Base-by-base conservation (phyloP, 2,329 filamentous ascomycete genomes). In the Fusarium buxicola region DNA sequence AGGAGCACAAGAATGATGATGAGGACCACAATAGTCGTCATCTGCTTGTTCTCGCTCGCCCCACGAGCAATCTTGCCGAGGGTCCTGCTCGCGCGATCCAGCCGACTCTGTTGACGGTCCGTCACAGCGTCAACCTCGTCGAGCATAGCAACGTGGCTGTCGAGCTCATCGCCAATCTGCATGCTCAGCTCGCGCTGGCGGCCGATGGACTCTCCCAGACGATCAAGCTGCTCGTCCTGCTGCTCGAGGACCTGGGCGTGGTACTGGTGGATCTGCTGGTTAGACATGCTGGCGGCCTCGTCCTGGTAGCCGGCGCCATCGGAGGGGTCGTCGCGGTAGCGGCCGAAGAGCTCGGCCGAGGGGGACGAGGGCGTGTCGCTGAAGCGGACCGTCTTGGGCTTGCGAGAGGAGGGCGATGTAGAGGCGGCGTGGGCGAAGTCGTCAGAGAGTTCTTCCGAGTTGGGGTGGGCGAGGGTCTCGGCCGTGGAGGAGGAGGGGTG, bases 101-200 rank as follows among this genome's bases (percentile, higher is more conserved):
- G 81, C 45, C 91, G 87, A 24, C 81, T 82, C 74, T 90, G 86
- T 78, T 98, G 94, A 55, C 94, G 82, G 74, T 97, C 93, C 8
- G 94, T 91, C 16, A 89, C 85, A 39, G 85, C 85, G 73, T 98
- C 95, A 39, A 96, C 88, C 70, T 97, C 94, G 74, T 97, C 94
- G 27, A 99, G 82, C 82, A 99, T 82, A 68, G 90, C 84, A 32
- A 96, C 91, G 72, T 99, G 95, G 68, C 88, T 90, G 70, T 98
- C 95, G 31, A 99, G 83, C 82, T 99, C 95, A 75, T 97, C 92
- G 27, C 95, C 94, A 71, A 99, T 98, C 80, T 95, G 92, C 80
- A 97, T 96, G 73, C 90, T 94, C 60, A 99, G 82, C 79, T 98
- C 92, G 45, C 96, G 84, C 80, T 98, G 95, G 34, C 95, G 87